Percentiles rank a stretch among this genome's conserved stretches.
Evolutionary conservation across 164 flowering plant species (phyloP).

Genomic region (Umbilicus rupestris): DNA sequence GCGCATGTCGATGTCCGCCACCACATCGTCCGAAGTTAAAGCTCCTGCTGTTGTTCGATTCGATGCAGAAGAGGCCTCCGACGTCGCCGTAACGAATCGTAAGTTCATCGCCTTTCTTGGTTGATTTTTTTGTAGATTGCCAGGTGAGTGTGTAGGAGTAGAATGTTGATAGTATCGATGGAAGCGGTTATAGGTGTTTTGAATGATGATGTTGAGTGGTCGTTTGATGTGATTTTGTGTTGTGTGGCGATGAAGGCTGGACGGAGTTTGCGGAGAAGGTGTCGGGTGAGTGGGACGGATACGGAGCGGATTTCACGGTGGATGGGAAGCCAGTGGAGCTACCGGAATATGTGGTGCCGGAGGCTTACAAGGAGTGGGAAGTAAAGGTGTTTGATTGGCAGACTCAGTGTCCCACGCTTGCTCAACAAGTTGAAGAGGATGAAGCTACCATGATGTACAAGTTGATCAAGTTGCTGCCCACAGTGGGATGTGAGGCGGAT

Average conservation of each 20-base stretch:
- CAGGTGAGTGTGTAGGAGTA: too few relatives aligned
- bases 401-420: slow-evolving; percentile 91
- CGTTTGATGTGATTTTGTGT: background rate
- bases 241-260: slow-evolving; percentile 41
- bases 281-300: slow-evolving; percentile 97
- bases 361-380: slow-evolving; percentile 91
- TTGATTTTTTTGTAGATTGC: too few relatives aligned
- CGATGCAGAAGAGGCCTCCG: too few relatives aligned
- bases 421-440: slow-evolving; percentile 23
- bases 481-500: slow-evolving; percentile 99
- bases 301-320: slow-evolving; percentile 71
- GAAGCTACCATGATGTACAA: slow-evolving; percentile 43
- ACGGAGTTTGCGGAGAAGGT: slow-evolving; percentile 56
- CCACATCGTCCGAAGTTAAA: background rate
- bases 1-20: background rate
- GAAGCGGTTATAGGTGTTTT: too few relatives aligned
- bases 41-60: background rate
- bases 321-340: slow-evolving; percentile 73
- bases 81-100: too few relatives aligned
- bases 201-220: background rate
- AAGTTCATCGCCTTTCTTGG: too few relatives aligned
- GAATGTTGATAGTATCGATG: too few relatives aligned
- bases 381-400: slow-evolving; percentile 95
- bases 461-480: slow-evolving; percentile 68
- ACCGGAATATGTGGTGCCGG: slow-evolving; percentile 83